Percentiles rank a stretch among this genome's conserved stretches.
Evolutionary conservation across 257 asterid genomes (phyloP).

Genomic region (Ligustrum vulgare): DNA sequence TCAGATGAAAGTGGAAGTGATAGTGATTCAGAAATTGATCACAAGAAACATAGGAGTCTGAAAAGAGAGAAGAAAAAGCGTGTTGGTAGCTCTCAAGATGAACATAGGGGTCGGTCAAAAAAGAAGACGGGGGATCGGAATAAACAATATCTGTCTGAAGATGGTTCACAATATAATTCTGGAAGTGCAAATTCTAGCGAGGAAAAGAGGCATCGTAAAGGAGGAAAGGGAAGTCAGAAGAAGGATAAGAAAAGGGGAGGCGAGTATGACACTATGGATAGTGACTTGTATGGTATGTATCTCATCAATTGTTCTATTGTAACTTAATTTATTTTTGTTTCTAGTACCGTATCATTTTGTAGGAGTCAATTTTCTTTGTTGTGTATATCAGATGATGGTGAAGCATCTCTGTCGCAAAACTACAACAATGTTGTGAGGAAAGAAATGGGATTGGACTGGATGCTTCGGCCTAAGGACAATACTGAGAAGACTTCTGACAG

Average conservation of each 20-base stretch:
- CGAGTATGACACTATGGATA: constrained; percentile 20
- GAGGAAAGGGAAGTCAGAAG: constrained; percentile 26
- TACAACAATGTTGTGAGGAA: constrained; percentile 46
- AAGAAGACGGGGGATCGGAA: constrained; percentile 40
- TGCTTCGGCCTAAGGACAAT: constrained; percentile 71
- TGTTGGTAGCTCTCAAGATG: constrained; percentile 34
- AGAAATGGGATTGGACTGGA: constrained; percentile 97
- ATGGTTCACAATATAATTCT: constrained; percentile 34
- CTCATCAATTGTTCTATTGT: neutral
- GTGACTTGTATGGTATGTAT: constrained; percentile 32
- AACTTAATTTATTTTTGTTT: neutral
- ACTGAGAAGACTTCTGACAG: constrained; percentile 34
- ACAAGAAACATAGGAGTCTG: constrained; percentile 34
- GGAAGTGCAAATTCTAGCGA: constrained; percentile 38
- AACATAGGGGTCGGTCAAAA: constrained; percentile 31
- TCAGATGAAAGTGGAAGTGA: constrained; percentile 49
- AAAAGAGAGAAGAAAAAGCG: constrained; percentile 41
- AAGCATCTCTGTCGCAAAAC: constrained; percentile 41
- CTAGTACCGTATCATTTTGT: neutral
- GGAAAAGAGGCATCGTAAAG: constrained; percentile 22
- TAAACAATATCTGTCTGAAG: constrained; percentile 37
- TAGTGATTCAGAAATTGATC: constrained; percentile 38
- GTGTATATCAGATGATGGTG: constrained; percentile 34
- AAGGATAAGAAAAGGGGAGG: constrained; percentile 25
- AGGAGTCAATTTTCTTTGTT: constrained; percentile 4